A percentile compares a stretch with the other conserved stretches of the same genome.
Conservation (phyloP, 2,329 filamentous ascomycete species). For the Pseudofabraea citricarpa region DNA sequence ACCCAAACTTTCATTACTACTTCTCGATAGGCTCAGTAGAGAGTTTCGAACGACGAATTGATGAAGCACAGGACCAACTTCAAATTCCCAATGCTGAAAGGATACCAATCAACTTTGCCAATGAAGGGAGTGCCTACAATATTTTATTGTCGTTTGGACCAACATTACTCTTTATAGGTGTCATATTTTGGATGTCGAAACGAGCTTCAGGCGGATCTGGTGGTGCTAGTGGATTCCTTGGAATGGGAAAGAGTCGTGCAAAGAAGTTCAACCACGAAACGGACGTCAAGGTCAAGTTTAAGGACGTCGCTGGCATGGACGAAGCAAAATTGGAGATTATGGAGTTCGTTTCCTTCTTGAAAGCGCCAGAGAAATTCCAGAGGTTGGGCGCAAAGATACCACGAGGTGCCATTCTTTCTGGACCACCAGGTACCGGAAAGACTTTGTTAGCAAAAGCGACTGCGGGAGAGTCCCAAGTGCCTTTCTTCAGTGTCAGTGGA, state of each 20-base stretch:
- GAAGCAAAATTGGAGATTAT: slow-evolving; percentile 98
- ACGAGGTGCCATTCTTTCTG: slow-evolving; percentile 90
- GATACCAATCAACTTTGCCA: slow-evolving; percentile 85
- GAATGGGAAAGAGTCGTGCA: slow-evolving; percentile 90
- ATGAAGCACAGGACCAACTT: slow-evolving; percentile 82
- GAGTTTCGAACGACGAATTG: slow-evolving; percentile 82
- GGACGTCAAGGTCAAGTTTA: slow-evolving; percentile 93
- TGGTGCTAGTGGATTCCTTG: slow-evolving; percentile 77
- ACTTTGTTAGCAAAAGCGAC: slow-evolving; percentile 96
- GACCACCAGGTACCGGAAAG: slow-evolving; percentile 98
- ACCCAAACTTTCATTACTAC: slow-evolving; percentile 75
- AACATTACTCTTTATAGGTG: slow-evolving; percentile 78
- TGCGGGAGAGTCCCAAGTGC: slow-evolving; percentile 91
- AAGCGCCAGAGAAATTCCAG: slow-evolving; percentile 88
- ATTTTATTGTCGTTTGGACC: slow-evolving; percentile 77
- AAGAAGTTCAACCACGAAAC: slow-evolving; percentile 98
- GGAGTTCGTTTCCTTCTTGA: slow-evolving; percentile 97
- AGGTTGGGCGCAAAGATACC: slow-evolving; percentile 96
- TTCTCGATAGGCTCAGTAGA: slow-evolving; percentile 96
- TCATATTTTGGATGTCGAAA: slow-evolving; percentile 74
- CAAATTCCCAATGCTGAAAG: slow-evolving; percentile 81
- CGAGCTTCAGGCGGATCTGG: slow-evolving; percentile 66
- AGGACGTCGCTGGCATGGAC: slow-evolving; percentile 95
- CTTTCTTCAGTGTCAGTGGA: slow-evolving; percentile 97
- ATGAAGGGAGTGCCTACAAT: slow-evolving; percentile 67